Evolutionary conservation across 176 grass and related monocot species (phyloP), one percentile per base, ranked within the genome.

Genomic region (Pontederia crassipes): DNA sequence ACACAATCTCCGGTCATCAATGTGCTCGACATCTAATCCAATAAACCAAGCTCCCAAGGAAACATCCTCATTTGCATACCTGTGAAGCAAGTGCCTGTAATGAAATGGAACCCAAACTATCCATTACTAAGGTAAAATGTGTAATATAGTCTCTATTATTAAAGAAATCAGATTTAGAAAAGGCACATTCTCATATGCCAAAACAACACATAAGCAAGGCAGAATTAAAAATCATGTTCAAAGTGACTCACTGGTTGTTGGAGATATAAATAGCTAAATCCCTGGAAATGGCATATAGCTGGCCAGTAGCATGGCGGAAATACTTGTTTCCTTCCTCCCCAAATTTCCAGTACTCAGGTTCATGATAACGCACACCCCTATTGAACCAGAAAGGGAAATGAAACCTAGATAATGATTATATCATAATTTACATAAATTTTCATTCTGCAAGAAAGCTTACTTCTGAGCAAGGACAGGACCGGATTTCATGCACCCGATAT

Each of bases 401-500:
- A 61, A 29, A 59, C 12, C 66, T 18, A 10, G 6, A 54, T 3
- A 58, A 48, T 12, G 8, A 46, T 14, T 17, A 14, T 15, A 11
- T 27, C 57, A 4, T 61, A 51, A 54, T 17, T 56, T 18, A 45
- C 11, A 27, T 52, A 40, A 28, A 52, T 29, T 55, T 32, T 47
- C 45, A 47, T 18, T 10, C 14, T 62, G 13, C 18, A 24, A 29
- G 1, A 45, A 48, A 46, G 59, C 86, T 80, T 90, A 96, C 92
- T 96, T 82, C 77, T 96, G 86, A 73, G 92, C 87, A 2, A 90
- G 70, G 27, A 96, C 92, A 26, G 87, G 87, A 12, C 87, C 92
- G 27, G 87, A 85, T 64, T 96, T 96, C 92, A 96, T 96, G 80
- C 92, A 96, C 12, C 92, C 92, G 2, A 90, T 73, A 49, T 96